Evolutionary conservation across 1,284 basidiomycete species (phyloP), one percentile per base, ranked within the genome.

Genomic region (Porphyrellus sp.): DNA sequence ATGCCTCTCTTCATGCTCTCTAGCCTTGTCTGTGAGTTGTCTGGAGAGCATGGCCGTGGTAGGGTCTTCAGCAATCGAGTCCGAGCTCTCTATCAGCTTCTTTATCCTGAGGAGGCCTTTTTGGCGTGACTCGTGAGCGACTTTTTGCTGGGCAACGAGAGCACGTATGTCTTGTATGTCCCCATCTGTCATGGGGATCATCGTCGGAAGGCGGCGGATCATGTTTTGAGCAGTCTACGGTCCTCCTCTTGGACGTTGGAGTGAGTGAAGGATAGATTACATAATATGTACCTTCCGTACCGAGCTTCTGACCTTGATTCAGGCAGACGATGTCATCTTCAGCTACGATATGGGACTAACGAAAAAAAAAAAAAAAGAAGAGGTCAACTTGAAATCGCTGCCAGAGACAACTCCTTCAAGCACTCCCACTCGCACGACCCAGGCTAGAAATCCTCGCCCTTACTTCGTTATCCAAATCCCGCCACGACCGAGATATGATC

Each of bases 101-200:
- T 75, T 78, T 70, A 79, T 73, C 50, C 74, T 75, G 35, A 63
- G 52, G 44, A 77, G 64, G 34, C 72, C 61, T 31, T 68, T 69
- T 56, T 79, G 72, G 21, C 75, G 72, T 27, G 65, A 62, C 54
- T 67, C 64, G 11, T 69, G 70, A 3, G 79, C 77, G 11, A 72
- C 65, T 62, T 79, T 83, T 62, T 82, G 80, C 60, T 78, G 75
- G 13, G 74, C 72, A 24, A 88, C 71, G 56, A 82, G 68, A 42
- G 83, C 80, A 33, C 86, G 79, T 39, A 89, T 74, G 56, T 89
- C 85, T 70, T 89, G 83, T 28, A 91, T 83, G 65, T 90, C 88
- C 27, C 74, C 68, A 62, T 89, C 87, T 58, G 73, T 80, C 79
- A 91, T 82, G 23, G 78, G 76, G 57, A 91, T 85, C 54, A 86